Evolutionary conservation across 768 basidiomycete genomes (phyloP).

Genomic region (Tricholomella constricta): DNA sequence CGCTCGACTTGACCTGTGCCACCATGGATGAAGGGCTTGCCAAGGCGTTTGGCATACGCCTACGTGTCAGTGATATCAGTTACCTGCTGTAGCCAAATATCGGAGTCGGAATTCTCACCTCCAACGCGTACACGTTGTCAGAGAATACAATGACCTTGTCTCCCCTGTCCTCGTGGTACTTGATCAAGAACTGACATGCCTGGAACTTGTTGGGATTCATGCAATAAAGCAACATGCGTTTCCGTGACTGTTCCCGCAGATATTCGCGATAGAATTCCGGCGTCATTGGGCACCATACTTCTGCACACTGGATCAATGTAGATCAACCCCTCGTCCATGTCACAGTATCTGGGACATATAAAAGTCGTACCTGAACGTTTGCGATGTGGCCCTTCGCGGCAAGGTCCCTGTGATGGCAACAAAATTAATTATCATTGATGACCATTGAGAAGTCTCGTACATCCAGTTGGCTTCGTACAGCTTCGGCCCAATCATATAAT

Average conservation of each 20-base stretch:
- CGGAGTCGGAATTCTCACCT: conserved; percentile 55
- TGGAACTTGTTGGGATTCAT: conserved; percentile 99
- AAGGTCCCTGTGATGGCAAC: conserved; percentile 61
- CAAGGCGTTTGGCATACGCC: conserved; percentile 93
- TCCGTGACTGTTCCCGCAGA: conserved; percentile 86
- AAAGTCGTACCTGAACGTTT: conserved; percentile 84
- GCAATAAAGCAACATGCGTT: conserved; percentile 95
- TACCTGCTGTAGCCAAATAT: neutral
- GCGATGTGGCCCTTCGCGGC: conserved; percentile 99
- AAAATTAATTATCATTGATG: conserved; percentile 16
- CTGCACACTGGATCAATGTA: conserved; percentile 73
- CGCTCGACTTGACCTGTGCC: conserved; percentile 93
- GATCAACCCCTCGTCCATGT: conserved; percentile 7
- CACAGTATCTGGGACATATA: neutral
- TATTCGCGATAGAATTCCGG: conserved; percentile 99
- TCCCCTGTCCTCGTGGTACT: conserved; percentile 95
- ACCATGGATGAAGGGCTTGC: conserved; percentile 95
- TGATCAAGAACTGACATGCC: conserved; percentile 97
- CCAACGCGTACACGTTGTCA: conserved; percentile 95
- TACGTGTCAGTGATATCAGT: conserved; percentile 28
- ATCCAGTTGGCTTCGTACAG: conserved; percentile 99
- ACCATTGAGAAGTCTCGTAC: conserved; percentile 36
- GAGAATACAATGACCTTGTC: conserved; percentile 99
- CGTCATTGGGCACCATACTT: conserved; percentile 99
- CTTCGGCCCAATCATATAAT: conserved; percentile 99